Evolutionary conservation across 345 rosid genomes (phyloP), one percentile per base, ranked within the genome.

Genomic region (Boechera divaricarpa): DNA sequence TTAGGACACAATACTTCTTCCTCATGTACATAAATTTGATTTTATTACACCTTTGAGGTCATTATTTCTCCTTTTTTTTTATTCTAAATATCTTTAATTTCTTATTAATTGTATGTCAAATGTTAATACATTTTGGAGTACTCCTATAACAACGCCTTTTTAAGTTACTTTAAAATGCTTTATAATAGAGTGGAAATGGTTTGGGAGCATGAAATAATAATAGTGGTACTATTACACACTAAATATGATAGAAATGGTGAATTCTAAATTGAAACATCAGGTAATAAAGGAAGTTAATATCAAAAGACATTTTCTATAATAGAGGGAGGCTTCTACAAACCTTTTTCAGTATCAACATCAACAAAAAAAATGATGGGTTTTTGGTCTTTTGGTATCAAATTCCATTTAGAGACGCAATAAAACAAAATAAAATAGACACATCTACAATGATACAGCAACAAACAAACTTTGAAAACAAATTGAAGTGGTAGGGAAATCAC

Each of bases 391-490:
- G 26, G 58, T 60, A 72, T 61, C 59, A 48, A 47, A 52, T 52
- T 51, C 53, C 24, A 62, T 52, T 18, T 33, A 57, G 67, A 47
- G 59, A 35, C 51, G 26, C 73, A 41, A 11, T 6, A 62, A 70
- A 63, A 54, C 33, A 62, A 42, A 49, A 51, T 10, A 11, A 21
- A n/a, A 69, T 10, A 44, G 70, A 77, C 59, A 29, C 80, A 71
- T 71, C 81, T 64, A 77, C 73, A 77, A 77, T 56, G 72, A 77
- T 35, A 77, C 72, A 71, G 61, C 77, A 77, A 65, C 77, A 77
- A 77, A 72, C 72, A 65, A 29, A 71, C 73, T 63, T 49, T 21
- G 16, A 24, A 63, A 28, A 4, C 31, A 42, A 70, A 13, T 33
- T 1, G 69, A 65, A 66, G 69, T 67, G 68, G 68, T 11, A 39